Evolutionary conservation across 768 basidiomycete genomes (phyloP).

Genomic region (Lactarius sp.): DNA sequence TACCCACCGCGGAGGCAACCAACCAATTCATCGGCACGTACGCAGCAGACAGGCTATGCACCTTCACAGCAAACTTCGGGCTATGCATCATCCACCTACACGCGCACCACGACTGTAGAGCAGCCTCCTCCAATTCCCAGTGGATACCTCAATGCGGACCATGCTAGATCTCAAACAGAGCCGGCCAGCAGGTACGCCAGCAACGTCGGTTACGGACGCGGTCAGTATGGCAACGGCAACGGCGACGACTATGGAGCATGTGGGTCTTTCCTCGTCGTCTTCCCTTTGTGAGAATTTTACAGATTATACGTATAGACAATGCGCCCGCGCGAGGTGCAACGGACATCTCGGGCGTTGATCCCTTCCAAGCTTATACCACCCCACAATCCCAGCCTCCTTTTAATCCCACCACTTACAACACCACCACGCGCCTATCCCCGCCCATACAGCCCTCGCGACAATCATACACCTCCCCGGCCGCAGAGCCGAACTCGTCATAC

Average conservation of each 20-base stretch:
- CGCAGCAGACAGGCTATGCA: slow-evolving; percentile 37
- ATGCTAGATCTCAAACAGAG: slow-evolving; percentile 30
- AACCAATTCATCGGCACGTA: slow-evolving; percentile 20
- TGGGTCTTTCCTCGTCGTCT: slow-evolving; percentile 3
- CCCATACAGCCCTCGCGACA: slow-evolving; percentile 19
- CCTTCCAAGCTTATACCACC: slow-evolving; percentile 38
- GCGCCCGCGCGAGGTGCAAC: slow-evolving; percentile 46
- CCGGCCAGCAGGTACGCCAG: slow-evolving; percentile 25
- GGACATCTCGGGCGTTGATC: slow-evolving; percentile 38
- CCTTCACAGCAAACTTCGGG: slow-evolving; percentile 39
- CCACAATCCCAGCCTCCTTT: slow-evolving; percentile 31
- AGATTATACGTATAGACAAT: slow-evolving; percentile 41
- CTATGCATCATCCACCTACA: slow-evolving; percentile 38
- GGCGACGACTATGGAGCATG: slow-evolving; percentile 44
- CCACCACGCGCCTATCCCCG: slow-evolving; percentile 28
- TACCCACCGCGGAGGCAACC: slow-evolving; percentile 39
- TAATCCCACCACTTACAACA: slow-evolving; percentile 41
- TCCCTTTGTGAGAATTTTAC: not conserved
- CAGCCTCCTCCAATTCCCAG: not conserved
- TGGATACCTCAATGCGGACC: slow-evolving; percentile 10
- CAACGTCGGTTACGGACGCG: slow-evolving; percentile 27
- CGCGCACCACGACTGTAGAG: slow-evolving; percentile 25
- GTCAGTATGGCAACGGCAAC: slow-evolving; percentile 30
- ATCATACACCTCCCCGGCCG: slow-evolving; percentile 17
- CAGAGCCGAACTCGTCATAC: slow-evolving; percentile 12